Percentiles rank a stretch among this genome's conserved stretches.
phyloP scores from a whole-genome alignment of 1,139 yeast species.

The Kodamaea sp. region DNA sequence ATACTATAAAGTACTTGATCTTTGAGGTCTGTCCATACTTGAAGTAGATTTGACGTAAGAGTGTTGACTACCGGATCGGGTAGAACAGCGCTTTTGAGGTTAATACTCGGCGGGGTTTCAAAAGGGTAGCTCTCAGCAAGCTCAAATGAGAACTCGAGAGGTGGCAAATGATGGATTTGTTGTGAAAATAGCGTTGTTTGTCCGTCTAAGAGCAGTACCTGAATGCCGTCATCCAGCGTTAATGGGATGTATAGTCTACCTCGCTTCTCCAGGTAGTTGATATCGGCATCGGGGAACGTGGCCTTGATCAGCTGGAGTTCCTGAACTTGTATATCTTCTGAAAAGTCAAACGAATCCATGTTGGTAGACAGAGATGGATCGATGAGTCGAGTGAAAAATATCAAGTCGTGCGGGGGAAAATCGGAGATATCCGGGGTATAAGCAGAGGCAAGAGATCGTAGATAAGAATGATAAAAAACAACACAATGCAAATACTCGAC shows the following conservation, averaged over 20 bases:
- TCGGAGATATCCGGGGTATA: too few species aligned
- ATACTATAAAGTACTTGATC: conserved; percentile 45
- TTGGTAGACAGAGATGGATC: too few species aligned
- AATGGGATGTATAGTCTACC: conserved; percentile 20
- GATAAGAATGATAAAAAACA: too few species aligned
- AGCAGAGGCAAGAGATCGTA: too few species aligned
- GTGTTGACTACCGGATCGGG: conserved; percentile 10
- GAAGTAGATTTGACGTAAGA: conserved; percentile 18
- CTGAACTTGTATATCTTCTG: conserved; percentile 26
- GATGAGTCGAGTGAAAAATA: too few species aligned
- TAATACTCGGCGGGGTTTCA: conserved; percentile 26
- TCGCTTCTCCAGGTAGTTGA: conserved; percentile 11
- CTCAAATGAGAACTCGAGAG: conserved; percentile 25
- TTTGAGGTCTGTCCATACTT: conserved; percentile 35
- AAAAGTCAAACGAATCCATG: conserved; percentile 9
- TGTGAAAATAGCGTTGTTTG: not conserved
- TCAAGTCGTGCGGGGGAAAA: too few species aligned
- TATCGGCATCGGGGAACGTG: conserved; percentile 47
- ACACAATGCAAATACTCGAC: too few species aligned
- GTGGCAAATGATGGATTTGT: conserved; percentile 27
- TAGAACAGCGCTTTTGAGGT: conserved; percentile 21
- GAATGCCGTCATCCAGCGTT: conserved; percentile 17
- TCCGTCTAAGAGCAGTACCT: not conserved
- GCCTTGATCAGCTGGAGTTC: conserved; percentile 48
- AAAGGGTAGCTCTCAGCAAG: conserved; percentile 29